Evolutionary conservation across 768 basidiomycete species (phyloP), one percentile per base, ranked within the genome.

Genomic region (Tylopilus felleus): DNA sequence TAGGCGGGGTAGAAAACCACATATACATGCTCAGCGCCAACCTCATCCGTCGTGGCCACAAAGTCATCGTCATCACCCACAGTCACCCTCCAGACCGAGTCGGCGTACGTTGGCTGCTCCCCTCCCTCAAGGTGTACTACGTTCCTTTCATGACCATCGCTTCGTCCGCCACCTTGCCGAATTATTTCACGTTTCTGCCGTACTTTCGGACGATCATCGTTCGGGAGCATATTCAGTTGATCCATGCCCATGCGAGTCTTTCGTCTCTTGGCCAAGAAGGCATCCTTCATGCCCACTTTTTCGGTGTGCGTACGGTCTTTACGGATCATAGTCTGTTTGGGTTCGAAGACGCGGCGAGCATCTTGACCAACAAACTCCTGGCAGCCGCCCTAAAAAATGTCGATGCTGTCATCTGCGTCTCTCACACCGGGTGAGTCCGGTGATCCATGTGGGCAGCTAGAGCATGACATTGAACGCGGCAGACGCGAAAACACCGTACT

Each of bases 401-500:
- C 0, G 96, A 98, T 61, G 93, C 88, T 0, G 92, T 90, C 1
- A 94, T 98, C 23, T 98, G 94, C 61, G 97, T 98, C 45, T 96
- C 93, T 8, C 90, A 98, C 71, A 98, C 95, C 0, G 93, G 96
- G 96, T 93, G 65, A 49, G 83, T 65, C 23, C 10, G 39, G 7
- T 5, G 13, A 14, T 28, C 1, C 5, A 3, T 7, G 19, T 19
- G 25, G n/a, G 22, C 38, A 4, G 22, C 13, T 25, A 27, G 42
- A 35, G 3, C 23, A 7, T 17, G n/a, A 55, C 41, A 12, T 16
- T 9, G 12, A 14, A 36, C 50, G 10, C 19, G 22, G 19, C 62
- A 98, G 96, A 23, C 92, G 95, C n/a, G 97, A 98, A 73, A 99
- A 98, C 58, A 98, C 95, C 0, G 91, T 95, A 3, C 78, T 99